Evolutionary conservation across 176 grass and related monocot species (phyloP), one percentile per base, ranked within the genome.

Genomic region (Metroxylon sagu): DNA sequence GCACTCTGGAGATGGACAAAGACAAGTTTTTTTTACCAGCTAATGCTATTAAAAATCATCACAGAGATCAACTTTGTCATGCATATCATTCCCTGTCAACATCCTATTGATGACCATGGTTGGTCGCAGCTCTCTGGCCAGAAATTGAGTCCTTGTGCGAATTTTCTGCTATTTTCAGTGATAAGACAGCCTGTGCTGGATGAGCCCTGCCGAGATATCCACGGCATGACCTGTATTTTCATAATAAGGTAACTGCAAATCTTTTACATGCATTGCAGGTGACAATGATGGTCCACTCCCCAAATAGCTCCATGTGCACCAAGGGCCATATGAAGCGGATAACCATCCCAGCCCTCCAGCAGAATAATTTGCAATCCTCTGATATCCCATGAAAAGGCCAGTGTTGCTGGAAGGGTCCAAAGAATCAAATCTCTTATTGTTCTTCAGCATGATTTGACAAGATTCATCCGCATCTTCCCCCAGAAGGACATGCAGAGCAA

Each of bases 401-500:
- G 50, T 16, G 19, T 55, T 73, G 51, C 19, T 31, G 17, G 66
- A 85, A 73, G 72, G 6, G 51, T 82, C 68, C 82, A 74, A 89
- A 58, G 67, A 67, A 59, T 84, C 78, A 53, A 64, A 71, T 70
- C 54, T 77, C 19, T 66, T 78, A 54, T 81, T 65, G 71, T 84
- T 74, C 56, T 84, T 77, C 19, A 82, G 61, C 64, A 78, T 69
- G 66, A 85, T 71, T 64, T 77, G 81, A 79, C 66, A 39, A 31
- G 87, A 64, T 77, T 93, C 87, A 77, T 82, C 64, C 16, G 76
- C 61, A 68, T 98, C 94, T 53, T 98, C 93, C 49, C 79, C 87
- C 43, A 96, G 27, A 35, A 98, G 94, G 50, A 98, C 94, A 77
- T 98, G 84, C 76, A 98, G 84, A 56, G 94, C 94, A 31, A 85